Evolutionary conservation across 805 yeast species (phyloP), one percentile per base, ranked within the genome.

Genomic region (Lipomyces starkeyi): DNA sequence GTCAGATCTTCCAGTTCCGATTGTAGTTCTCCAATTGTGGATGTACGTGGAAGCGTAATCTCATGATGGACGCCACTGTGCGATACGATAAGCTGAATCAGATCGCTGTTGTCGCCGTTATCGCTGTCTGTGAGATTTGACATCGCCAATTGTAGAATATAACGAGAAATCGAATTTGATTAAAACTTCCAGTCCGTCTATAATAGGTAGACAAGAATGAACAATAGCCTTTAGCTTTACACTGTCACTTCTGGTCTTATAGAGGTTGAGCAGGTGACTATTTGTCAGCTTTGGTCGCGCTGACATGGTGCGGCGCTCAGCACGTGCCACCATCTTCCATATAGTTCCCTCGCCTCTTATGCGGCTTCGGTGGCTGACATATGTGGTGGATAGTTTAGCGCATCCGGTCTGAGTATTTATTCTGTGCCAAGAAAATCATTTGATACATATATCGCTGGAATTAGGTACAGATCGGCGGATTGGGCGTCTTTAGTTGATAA

Each of bases 1-100:
- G 79, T 75, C 25, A 73, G 69, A 14, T 61, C 60, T 59, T 76
- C 76, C 11, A 77, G 71, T 57, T 63, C 63, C 7, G 54, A 67
- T 43, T 76, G 76, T 5, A 77, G 68, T 13, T 68, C 75, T 1
- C 53, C 59, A 9, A 75, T 47, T 17, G 74, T 57, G 14, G 68
- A 43, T 22, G 49, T 43, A 22, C 55, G 58, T 2, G 66, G 37
- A 13, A 68, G 54, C 13, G 22, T 53, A 25, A 68, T 22, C n/a
- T 60, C 65, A 53, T 63, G 54, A 2, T 6, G 43, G 29, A 43
- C 43, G 27, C 70, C 67, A 11, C 43, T 58, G 22, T 60, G 63
- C 20, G 69, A 20, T 9, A 68, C 69, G 2, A 47, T 37, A 13
- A 67, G 61, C 13, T 49, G 64, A 4, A 66, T 35, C 9, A 27